Percentiles rank a stretch among this genome's conserved stretches.
These are phyloP conservation scores for Arabidopsis lyrata DNA, from an alignment of 441 rosid genomes.

Conservation along the genomic window DNA sequence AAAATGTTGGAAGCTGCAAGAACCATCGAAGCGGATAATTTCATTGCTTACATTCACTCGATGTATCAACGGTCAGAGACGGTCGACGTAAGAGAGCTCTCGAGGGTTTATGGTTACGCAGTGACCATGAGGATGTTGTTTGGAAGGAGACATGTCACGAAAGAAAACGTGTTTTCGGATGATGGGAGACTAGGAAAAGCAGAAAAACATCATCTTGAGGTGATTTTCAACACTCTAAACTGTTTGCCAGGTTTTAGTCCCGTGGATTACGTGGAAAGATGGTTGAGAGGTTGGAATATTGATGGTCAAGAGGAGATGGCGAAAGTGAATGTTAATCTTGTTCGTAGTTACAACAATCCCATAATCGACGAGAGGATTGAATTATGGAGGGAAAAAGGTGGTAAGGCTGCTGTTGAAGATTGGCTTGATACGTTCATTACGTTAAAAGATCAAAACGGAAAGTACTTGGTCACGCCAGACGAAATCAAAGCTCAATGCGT, in stretches of 20 bases:
- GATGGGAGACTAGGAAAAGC: constrained; percentile 49
- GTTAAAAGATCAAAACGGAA: constrained; percentile 45
- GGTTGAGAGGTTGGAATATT: constrained; percentile 50
- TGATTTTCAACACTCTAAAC: constrained; percentile 43
- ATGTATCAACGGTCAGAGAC: constrained; percentile 45
- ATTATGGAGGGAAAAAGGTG: constrained; percentile 40
- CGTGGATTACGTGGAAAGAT: constrained; percentile 51
- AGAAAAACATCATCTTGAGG: constrained; percentile 51
- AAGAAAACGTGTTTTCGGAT: constrained; percentile 5
- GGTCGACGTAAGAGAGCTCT: constrained; percentile 42
- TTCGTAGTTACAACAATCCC: constrained; percentile 44
- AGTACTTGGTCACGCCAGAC: constrained; percentile 45
- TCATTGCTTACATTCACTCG: constrained; percentile 50
- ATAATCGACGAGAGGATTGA: constrained; percentile 45
- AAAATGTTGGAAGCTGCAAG: constrained; percentile 47
- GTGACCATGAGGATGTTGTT: constrained; percentile 54
- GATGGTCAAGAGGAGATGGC: constrained; percentile 51
- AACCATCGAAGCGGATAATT: constrained; percentile 59
- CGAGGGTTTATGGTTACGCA: constrained; percentile 49
- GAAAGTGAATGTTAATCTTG: not conserved
- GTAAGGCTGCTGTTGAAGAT: constrained; percentile 51
- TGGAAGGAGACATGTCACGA: constrained; percentile 43
- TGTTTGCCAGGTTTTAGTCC: constrained; percentile 44
- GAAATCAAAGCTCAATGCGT: constrained; percentile 53
- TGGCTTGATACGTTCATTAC: constrained; percentile 52